A percentile compares a stretch with the other conserved stretches of the same genome.
Evolutionary conservation across 177 flowering plant genomes (phyloP).

Genomic region (Telopea speciosissima): DNA sequence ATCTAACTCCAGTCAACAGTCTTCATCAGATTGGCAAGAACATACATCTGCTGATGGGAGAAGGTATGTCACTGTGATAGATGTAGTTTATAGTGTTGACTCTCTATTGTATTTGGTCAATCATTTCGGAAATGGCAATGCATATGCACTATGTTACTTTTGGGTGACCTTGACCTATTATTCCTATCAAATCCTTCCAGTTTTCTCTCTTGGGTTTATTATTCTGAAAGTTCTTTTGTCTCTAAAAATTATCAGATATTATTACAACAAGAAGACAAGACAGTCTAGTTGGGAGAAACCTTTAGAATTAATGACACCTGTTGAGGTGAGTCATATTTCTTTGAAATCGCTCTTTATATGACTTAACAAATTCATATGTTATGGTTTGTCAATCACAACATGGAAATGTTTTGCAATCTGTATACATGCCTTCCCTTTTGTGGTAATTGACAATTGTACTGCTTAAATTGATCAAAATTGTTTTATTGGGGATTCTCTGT

Average conservation of each 20-base stretch:
- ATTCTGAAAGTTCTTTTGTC: background rate
- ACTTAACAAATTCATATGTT: background rate
- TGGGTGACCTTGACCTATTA: background rate
- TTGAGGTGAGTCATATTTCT: slow-evolving; percentile 62
- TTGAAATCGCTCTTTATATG: background rate
- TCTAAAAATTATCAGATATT: slow-evolving; percentile 52
- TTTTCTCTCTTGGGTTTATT: background rate
- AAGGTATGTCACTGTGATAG: slow-evolving; percentile 39
- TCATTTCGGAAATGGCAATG: no score
- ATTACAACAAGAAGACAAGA: slow-evolving; percentile 80
- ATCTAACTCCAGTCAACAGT: slow-evolving; percentile 31
- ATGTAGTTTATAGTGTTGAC: no score
- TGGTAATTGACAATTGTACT: slow-evolving; percentile 32
- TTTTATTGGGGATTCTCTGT: slow-evolving; percentile 53
- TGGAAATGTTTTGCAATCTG: slow-evolving; percentile 15
- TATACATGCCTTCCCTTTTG: slow-evolving; percentile 14
- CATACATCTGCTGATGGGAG: slow-evolving; percentile 82
- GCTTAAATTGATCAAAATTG: slow-evolving; percentile 36
- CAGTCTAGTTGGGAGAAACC: slow-evolving; percentile 98
- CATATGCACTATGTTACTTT: background rate
- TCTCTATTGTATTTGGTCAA: no score
- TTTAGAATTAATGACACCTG: slow-evolving; percentile 85
- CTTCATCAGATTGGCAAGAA: slow-evolving; percentile 93
- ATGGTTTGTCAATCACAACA: background rate
- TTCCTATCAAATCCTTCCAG: background rate